Evolutionary conservation across 2,329 filamentous ascomycete species (phyloP).

Genomic region (Lachnellula occidentalis): DNA sequence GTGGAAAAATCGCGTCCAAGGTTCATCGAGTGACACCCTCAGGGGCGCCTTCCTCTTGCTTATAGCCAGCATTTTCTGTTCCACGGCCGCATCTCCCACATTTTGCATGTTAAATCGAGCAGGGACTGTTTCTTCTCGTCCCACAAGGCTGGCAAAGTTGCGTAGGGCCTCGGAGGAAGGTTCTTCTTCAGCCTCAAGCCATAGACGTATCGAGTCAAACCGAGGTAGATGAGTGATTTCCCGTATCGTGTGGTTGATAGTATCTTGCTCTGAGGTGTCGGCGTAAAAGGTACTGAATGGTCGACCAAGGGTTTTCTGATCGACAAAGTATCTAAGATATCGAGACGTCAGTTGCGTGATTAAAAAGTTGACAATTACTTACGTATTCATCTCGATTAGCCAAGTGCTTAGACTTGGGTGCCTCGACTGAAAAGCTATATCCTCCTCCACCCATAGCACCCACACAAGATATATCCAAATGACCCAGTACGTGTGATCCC

Average conservation of each 20-base stretch:
- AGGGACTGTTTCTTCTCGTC: constrained; percentile 15
- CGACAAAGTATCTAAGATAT: neutral
- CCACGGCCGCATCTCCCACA: neutral
- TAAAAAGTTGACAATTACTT: neutral
- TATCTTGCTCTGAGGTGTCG: constrained; percentile 11
- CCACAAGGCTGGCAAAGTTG: constrained; percentile 20
- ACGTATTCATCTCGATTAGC: constrained; percentile 6
- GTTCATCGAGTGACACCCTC: neutral
- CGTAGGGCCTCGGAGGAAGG: constrained; percentile 4
- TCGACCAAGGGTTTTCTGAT: neutral
- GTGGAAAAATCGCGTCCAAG: neutral
- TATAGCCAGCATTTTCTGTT: neutral
- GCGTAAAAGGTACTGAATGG: constrained; percentile 3
- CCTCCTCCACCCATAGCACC: constrained; percentile 10
- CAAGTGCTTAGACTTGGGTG: constrained; percentile 9
- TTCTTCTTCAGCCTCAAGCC: neutral
- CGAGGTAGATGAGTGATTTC: constrained; percentile 4
- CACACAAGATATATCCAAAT: constrained; percentile 23
- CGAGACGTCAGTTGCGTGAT: neutral
- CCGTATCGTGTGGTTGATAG: constrained; percentile 14
- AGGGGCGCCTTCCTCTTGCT: neutral
- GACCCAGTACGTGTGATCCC: constrained; percentile 23
- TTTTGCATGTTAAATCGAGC: constrained; percentile 6
- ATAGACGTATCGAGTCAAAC: neutral
- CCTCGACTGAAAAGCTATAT: constrained; percentile 4